These are phyloP conservation scores for Xylaria castorea DNA, from an alignment of 495 filamentous ascomycete species.

Conservation along the genomic window DNA sequence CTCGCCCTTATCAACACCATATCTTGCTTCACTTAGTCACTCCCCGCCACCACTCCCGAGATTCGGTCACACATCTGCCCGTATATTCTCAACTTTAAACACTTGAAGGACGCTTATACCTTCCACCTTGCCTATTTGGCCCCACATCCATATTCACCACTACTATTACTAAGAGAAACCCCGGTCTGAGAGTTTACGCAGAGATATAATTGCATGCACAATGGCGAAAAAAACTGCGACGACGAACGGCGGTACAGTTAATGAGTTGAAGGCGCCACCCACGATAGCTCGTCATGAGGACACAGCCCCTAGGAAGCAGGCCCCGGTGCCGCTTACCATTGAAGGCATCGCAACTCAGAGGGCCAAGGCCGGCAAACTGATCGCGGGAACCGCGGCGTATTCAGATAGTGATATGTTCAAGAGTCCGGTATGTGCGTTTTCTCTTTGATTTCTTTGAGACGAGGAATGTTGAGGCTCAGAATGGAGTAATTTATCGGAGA, in stretches of 20 bases:
- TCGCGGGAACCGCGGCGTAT: slow-evolving; percentile 77
- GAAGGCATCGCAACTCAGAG: slow-evolving; percentile 72
- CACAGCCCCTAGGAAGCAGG: slow-evolving; percentile 35
- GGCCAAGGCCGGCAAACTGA: slow-evolving; percentile 68
- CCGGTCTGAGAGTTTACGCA: background rate
- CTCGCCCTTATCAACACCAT: slow-evolving; percentile 4
- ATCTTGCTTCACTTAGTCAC: background rate
- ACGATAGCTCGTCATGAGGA: slow-evolving; percentile 21
- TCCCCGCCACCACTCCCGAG: background rate
- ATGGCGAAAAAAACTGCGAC: slow-evolving; percentile 4
- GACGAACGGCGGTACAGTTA: slow-evolving; percentile 1
- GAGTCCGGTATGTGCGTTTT: slow-evolving; percentile 56
- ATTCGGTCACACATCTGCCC: background rate
- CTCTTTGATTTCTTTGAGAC: background rate
- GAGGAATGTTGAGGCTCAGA: background rate
- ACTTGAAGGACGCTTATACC: background rate
- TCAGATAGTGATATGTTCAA: slow-evolving; percentile 88
- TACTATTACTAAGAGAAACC: background rate
- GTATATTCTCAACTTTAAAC: background rate
- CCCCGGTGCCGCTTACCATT: slow-evolving; percentile 70
- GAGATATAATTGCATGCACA: background rate
- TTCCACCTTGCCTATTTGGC: background rate
- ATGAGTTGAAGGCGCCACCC: slow-evolving; percentile 3
- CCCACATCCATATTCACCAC: background rate
- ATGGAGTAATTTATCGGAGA: background rate